Percentiles rank a stretch among this genome's conserved stretches.
These are phyloP conservation scores for Peronospora belbahrii DNA, from an alignment of 352 stramenopile species.

Conservation along the genomic window DNA sequence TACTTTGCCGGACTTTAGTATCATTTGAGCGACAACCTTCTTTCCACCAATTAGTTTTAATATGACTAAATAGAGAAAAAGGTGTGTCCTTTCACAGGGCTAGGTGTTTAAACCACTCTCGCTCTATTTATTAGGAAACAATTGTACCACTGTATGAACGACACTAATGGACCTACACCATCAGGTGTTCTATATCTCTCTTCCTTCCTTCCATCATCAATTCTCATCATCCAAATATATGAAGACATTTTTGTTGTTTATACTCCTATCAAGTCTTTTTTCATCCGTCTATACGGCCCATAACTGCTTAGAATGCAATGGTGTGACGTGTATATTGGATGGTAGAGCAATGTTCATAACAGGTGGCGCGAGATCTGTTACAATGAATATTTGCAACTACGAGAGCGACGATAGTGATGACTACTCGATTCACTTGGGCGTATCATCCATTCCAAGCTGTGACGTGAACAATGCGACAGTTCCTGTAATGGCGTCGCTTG, in stretches of 20 bases:
- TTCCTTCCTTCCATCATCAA: not conserved
- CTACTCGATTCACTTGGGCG: constrained; percentile 36
- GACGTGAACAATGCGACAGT: constrained; percentile 33
- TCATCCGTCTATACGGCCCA: constrained; percentile 21
- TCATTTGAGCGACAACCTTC: no score
- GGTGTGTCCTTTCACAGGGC: no score
- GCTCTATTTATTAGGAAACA: constrained; percentile 13
- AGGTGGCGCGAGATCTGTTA: constrained; percentile 33
- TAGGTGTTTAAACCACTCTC: constrained; percentile 9
- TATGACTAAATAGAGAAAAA: not conserved
- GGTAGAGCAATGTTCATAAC: constrained; percentile 23
- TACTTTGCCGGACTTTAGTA: no score
- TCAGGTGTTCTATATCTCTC: not conserved
- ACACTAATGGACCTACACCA: constrained; percentile 5
- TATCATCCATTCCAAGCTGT: constrained; percentile 40
- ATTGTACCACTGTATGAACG: not conserved
- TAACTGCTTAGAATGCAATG: constrained; percentile 43
- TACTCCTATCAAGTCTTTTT: constrained; percentile 1
- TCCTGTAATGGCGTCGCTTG: constrained; percentile 33
- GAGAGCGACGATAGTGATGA: constrained; percentile 24
- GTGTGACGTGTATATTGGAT: constrained; percentile 56
- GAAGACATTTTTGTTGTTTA: constrained; percentile 15
- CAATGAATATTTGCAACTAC: constrained; percentile 66
- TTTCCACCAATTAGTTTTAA: no score
- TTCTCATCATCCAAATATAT: constrained; percentile 2